phyloP scores from a whole-genome alignment of 2,329 filamentous ascomycete genomes.

The Fusarium acutatum region DNA sequence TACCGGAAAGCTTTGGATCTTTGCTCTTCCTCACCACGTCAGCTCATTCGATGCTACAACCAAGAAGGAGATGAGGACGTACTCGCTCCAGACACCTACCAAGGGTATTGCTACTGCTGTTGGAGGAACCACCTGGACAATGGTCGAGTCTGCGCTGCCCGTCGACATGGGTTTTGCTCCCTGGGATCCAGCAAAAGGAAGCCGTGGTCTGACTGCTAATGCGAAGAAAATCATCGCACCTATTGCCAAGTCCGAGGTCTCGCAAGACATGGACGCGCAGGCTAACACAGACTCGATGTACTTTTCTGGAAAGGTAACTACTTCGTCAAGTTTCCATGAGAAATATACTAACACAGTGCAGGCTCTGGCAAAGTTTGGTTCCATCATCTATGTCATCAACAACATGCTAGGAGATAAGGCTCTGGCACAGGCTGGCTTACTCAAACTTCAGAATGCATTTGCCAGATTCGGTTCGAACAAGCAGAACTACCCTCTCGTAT shows the following conservation, averaged over 20 bases:
- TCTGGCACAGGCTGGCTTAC: constrained; percentile 66
- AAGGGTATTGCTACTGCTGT: constrained; percentile 84
- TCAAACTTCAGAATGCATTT: constrained; percentile 72
- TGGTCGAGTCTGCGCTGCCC: constrained; percentile 79
- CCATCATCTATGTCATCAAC: constrained; percentile 70
- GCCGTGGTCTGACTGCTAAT: constrained; percentile 59
- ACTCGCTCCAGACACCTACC: constrained; percentile 80
- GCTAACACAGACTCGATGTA: constrained; percentile 88
- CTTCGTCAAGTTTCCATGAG: not conserved
- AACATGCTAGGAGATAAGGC: constrained; percentile 68
- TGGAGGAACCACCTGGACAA: constrained; percentile 76
- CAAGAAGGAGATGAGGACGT: constrained; percentile 57
- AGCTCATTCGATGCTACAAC: constrained; percentile 73
- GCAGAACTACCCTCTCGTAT: constrained; percentile 72
- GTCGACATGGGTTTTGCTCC: constrained; percentile 79
- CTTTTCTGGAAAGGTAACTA: constrained; percentile 80
- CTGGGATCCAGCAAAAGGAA: constrained; percentile 68
- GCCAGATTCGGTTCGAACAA: constrained; percentile 71
- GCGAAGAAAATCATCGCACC: constrained; percentile 67
- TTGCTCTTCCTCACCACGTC: constrained; percentile 86
- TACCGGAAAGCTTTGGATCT: constrained; percentile 76
- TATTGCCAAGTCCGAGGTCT: constrained; percentile 76
- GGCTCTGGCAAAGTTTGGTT: constrained; percentile 80
- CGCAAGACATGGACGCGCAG: constrained; percentile 77
- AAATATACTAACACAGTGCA: constrained; percentile 41